phyloP scores from a whole-genome alignment of 1,284 basidiomycete genomes.

The Rhizoctonia solani region DNA sequence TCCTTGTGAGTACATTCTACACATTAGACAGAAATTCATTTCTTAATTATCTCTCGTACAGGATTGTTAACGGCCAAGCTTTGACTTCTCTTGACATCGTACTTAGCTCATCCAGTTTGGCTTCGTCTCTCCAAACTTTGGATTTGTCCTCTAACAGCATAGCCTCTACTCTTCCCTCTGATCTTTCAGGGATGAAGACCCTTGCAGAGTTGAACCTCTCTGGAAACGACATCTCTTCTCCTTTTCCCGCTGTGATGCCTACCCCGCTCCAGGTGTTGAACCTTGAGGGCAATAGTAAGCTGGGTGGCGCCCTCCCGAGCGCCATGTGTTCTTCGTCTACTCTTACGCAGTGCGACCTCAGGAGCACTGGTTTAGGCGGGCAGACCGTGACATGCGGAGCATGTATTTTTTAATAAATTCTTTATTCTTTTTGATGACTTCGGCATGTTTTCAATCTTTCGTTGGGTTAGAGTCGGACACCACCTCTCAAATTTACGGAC shows the following conservation, averaged over 20 bases:
- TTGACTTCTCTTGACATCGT: constrained; percentile 44
- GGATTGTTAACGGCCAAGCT: constrained; percentile 48
- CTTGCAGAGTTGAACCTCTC: constrained; percentile 46
- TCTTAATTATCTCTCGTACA: constrained; percentile 36
- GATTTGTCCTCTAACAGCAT: constrained; percentile 48
- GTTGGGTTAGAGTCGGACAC: not conserved
- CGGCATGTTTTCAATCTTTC: not conserved
- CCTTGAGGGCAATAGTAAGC: constrained; percentile 44
- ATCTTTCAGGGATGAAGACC: constrained; percentile 42
- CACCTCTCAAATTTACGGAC: too few relatives aligned
- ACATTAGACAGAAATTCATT: not conserved
- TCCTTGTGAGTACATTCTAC: constrained; percentile 49
- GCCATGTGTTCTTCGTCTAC: constrained; percentile 37
- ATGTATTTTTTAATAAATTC: constrained; percentile 33
- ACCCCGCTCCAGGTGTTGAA: constrained; percentile 44
- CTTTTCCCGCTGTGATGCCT: constrained; percentile 45
- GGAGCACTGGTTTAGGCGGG: constrained; percentile 36
- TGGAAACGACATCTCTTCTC: constrained; percentile 46
- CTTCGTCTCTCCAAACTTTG: constrained; percentile 48
- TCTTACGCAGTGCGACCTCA: constrained; percentile 40
- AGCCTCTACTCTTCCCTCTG: constrained; percentile 44
- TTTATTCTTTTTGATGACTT: not conserved
- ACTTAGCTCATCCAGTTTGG: constrained; percentile 47
- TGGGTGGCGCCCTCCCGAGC: constrained; percentile 43
- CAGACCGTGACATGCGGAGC: constrained; percentile 37